Evolutionary conservation across 176 grass and related monocot species (phyloP), one percentile per base, ranked within the genome.

Genomic region (Eragrostis curvula): DNA sequence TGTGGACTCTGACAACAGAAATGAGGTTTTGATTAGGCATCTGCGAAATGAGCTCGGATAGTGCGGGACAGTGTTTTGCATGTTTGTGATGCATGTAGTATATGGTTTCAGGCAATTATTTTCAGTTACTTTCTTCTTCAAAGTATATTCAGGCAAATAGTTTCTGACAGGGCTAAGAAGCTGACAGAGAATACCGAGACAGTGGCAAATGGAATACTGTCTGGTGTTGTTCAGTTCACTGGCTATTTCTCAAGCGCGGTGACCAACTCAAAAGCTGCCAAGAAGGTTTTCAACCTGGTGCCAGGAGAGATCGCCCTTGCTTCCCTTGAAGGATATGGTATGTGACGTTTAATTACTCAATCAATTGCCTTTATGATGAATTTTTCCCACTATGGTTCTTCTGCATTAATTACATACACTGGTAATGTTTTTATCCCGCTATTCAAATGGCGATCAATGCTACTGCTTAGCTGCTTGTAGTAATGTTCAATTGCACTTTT

Each of bases 261-360:
- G 27, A 91, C 66, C 23, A 93, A 91, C 85, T 93, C 88, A 0
- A 97, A 87, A 85, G 87, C 81, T 73, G 88, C 90, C 25, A 97
- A 97, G 86, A 93, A 97, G 36, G 87, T 93, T 23, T 87, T 91
- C 36, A 72, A 59, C 44, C 0, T 91, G 0, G 48, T 93, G 63
- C 88, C 94, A 57, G 94, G 88, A 77, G 94, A 97, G 59, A 90
- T 97, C 73, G 81, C 93, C 68, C 88, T 97, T 91, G 94, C 91
- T 83, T 93, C 94, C 4, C 88, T 97, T 60, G 94, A 93, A 71
- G 94, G 94, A 87, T 97, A 93, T 77, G 86, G 93, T 92, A 88
- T 21, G 79, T 66, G 17, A 20, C 56, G 56, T 73, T 87, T 83
- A 50, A 18, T 5, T 79, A 9, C 32, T 36, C 32, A 36, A 36